Conservation (phyloP, 805 yeast species). For the Jamesozyma piceae region DNA sequence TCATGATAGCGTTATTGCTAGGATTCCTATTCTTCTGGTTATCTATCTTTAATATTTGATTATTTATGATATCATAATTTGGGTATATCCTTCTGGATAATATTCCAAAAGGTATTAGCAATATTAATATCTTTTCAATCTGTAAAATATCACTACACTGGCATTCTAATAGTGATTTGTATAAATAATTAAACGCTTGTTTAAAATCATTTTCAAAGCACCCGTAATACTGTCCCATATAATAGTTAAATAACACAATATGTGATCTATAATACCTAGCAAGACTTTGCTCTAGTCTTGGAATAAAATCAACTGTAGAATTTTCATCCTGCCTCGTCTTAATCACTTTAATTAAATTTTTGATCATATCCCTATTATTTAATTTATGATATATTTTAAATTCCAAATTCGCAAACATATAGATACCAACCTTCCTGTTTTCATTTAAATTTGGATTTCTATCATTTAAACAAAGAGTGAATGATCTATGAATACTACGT, state of each 20-base stretch:
- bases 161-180: constrained; percentile 34
- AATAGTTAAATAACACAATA: constrained; percentile 55
- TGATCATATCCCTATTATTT: constrained; percentile 61
- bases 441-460: constrained; percentile 41
- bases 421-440: constrained; percentile 56
- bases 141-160: constrained; percentile 10
- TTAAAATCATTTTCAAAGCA: constrained; percentile 50
- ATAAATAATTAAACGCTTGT: constrained; percentile 42
- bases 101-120: constrained; percentile 57
- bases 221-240: constrained; percentile 55
- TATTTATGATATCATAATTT: constrained; percentile 30
- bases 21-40: not conserved
- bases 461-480: constrained; percentile 72
- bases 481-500: constrained; percentile 58
- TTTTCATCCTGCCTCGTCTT: constrained; percentile 32
- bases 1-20: constrained; percentile 25
- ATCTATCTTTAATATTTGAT: constrained; percentile 5
- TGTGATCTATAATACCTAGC: constrained; percentile 38
- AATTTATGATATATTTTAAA: constrained; percentile 61
- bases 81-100: constrained; percentile 43
- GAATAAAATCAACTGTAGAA: constrained; percentile 6
- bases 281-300: constrained; percentile 8
- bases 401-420: constrained; percentile 60
- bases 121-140: constrained; percentile 37
- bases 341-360: constrained; percentile 62